A percentile compares a stretch with the other conserved stretches of the same genome.
These are phyloP conservation scores for Adansonia digitata DNA, from an alignment of 345 rosid species.

Conservation along the genomic window DNA sequence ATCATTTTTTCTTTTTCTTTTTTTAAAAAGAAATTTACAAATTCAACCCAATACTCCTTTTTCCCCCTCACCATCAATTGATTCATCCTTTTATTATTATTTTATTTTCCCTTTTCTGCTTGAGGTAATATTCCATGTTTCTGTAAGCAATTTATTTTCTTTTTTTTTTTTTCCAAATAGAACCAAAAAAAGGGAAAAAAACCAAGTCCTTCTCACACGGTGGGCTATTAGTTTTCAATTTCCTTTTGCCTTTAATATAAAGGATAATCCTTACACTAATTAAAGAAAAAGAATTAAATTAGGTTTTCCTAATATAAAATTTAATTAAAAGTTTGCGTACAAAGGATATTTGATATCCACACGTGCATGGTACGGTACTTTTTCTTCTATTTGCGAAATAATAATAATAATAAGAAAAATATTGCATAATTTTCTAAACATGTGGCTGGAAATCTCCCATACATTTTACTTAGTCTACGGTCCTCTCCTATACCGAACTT, in stretches of 20 bases:
- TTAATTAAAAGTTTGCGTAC: not conserved
- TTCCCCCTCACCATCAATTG: not conserved
- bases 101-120: not conserved
- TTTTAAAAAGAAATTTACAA: not conserved
- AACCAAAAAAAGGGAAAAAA: no score
- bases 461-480: not conserved
- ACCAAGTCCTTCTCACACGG: no score
- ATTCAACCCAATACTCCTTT: constrained; percentile 4
- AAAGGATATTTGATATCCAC: constrained; percentile 1
- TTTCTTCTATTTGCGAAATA: not conserved
- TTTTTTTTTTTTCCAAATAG: no score
- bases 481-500: not conserved
- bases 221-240: no score
- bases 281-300: not conserved
- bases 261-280: not conserved
- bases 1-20: not conserved
- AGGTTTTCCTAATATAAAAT: not conserved
- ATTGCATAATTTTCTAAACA: not conserved
- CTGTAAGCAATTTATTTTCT: no score
- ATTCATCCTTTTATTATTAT: not conserved
- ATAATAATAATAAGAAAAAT: not conserved
- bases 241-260: not conserved
- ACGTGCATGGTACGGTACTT: constrained; percentile 1
- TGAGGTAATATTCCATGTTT: not conserved
- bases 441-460: not conserved